Evolutionary conservation across 176 grass and related monocot species (phyloP).

Genomic region (Triticum monococcum): DNA sequence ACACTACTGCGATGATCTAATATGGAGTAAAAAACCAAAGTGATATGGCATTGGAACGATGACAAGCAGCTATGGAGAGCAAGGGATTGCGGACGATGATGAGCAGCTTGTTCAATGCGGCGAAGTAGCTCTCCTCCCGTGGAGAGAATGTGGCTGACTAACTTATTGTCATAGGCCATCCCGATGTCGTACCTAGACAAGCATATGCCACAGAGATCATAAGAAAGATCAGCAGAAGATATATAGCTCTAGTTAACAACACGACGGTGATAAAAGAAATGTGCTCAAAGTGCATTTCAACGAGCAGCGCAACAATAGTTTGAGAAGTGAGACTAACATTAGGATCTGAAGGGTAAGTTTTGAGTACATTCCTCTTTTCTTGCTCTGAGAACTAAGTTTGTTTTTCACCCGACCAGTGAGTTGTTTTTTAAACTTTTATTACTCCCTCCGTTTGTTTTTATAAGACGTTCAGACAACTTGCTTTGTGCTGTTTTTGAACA

Average conservation of each 20-base stretch:
- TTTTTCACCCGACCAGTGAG: no score
- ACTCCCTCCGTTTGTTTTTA: no score
- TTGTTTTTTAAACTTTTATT: not conserved
- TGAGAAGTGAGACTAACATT: not conserved
- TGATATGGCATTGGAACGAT: not conserved
- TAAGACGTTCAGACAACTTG: no score
- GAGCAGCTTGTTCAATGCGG: no score
- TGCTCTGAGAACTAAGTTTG: not conserved
- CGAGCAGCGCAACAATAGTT: no score
- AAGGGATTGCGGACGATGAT: not conserved
- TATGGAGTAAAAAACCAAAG: not conserved
- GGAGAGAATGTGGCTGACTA: not conserved
- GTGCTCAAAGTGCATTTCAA: not conserved
- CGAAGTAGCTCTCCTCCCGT: no score
- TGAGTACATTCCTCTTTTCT: not conserved
- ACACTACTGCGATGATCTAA: not conserved
- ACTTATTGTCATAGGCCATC: not conserved
- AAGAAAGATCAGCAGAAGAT: not conserved
- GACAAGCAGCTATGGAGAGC: not conserved
- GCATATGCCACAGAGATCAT: not conserved
- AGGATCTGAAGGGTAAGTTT: not conserved
- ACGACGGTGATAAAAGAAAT: not conserved
- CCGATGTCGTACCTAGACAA: not conserved
- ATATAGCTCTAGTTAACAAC: not conserved
- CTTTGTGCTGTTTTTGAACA: no score